Evolutionary conservation across 495 filamentous ascomycete genomes (phyloP).

Genomic region (Trichoderma gamsii): DNA sequence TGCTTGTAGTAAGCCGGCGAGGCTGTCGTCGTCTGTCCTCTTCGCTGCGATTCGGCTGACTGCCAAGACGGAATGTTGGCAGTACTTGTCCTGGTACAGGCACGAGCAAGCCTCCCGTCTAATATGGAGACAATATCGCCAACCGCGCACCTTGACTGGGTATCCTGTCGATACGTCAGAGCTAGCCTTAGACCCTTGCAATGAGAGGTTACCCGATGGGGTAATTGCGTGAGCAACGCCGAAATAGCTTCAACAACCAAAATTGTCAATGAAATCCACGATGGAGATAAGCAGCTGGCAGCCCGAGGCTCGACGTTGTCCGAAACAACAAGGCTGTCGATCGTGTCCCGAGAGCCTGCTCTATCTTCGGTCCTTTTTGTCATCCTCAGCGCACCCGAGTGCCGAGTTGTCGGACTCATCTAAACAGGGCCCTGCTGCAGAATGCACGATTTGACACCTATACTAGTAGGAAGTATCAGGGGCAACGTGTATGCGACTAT

Average conservation of each 20-base stretch:
- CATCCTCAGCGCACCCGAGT: background rate
- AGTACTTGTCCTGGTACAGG: too few relatives aligned
- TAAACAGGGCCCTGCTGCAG: background rate
- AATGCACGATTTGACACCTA: background rate
- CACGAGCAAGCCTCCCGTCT: background rate
- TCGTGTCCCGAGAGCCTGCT: background rate
- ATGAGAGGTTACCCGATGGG: background rate
- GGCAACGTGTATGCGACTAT: too few relatives aligned
- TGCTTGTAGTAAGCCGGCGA: background rate
- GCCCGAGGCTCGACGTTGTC: background rate
- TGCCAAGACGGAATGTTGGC: background rate
- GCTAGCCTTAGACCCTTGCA: background rate
- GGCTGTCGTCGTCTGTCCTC: background rate
- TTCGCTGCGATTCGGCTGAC: background rate
- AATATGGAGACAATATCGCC: slow-evolving; percentile 1
- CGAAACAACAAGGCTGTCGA: background rate
- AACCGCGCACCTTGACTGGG: background rate
- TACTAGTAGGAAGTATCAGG: too few relatives aligned
- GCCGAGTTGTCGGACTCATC: background rate
- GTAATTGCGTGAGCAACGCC: background rate
- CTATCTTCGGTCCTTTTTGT: background rate
- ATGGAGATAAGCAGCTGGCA: background rate
- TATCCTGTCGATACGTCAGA: slow-evolving; percentile 8
- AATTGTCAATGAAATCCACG: background rate
- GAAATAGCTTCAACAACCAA: background rate